phyloP scores from a whole-genome alignment of 2,329 filamentous ascomycete species.

The Oidium heveae region DNA sequence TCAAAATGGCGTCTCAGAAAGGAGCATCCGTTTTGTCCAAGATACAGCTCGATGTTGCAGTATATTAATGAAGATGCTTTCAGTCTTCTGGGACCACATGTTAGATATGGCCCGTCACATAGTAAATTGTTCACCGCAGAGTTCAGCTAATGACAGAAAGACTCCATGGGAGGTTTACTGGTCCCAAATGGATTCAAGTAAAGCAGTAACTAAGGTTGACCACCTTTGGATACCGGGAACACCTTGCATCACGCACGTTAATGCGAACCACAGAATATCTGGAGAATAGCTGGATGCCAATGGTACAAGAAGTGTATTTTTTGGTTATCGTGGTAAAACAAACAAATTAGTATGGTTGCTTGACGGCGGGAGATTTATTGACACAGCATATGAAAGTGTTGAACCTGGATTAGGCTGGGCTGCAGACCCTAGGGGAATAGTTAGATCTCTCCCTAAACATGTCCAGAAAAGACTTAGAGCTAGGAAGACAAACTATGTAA shows the following conservation, averaged over 20 bases:
- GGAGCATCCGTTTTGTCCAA: neutral
- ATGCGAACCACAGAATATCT: neutral
- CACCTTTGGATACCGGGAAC: too few relatives aligned
- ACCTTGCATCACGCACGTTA: neutral
- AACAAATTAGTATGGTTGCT: neutral
- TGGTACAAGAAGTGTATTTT: neutral
- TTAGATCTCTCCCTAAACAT: neutral
- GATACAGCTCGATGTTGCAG: neutral
- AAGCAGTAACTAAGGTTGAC: too few relatives aligned
- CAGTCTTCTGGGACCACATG: too few relatives aligned
- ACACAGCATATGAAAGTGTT: neutral
- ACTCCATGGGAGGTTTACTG: neutral
- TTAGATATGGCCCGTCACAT: neutral
- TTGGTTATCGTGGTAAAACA: neutral
- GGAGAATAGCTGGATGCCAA: neutral
- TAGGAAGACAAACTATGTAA: neutral
- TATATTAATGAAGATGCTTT: neutral
- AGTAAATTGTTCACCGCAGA: neutral
- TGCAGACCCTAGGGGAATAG: neutral
- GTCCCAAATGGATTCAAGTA: too few relatives aligned
- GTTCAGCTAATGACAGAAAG: neutral
- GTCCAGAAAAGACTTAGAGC: neutral
- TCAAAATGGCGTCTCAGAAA: neutral
- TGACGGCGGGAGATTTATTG: neutral
- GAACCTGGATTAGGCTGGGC: neutral